Conservation (phyloP, 768 basidiomycete species). For the Chalciporus sphaerocephalus region DNA sequence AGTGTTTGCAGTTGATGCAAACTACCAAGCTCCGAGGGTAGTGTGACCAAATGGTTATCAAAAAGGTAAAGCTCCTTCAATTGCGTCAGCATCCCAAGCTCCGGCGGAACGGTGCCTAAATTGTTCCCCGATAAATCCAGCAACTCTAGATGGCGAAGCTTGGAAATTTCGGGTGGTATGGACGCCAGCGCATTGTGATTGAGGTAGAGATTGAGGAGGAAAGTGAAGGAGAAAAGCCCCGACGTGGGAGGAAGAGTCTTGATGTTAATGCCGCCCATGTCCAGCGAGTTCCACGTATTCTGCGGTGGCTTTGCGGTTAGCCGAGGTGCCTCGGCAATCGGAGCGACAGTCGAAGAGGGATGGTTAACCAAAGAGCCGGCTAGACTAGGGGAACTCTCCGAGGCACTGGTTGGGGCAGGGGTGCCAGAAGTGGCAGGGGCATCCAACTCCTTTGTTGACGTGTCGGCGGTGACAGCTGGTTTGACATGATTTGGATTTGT, state of each 20-base stretch:
- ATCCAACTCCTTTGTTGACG: conserved; percentile 26
- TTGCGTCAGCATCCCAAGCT: conserved; percentile 85
- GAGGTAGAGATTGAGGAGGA: conserved; percentile 91
- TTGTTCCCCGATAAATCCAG: conserved; percentile 92
- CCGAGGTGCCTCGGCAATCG: conserved; percentile 62
- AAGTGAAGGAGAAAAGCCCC: conserved; percentile 81
- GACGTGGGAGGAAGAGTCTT: conserved; percentile 81
- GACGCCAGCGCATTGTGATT: conserved; percentile 85
- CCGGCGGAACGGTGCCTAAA: conserved; percentile 71
- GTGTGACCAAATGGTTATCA: conserved; percentile 85
- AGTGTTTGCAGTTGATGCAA: conserved; percentile 89
- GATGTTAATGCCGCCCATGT: conserved; percentile 93
- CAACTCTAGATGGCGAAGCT: conserved; percentile 78
- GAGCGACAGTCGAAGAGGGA: conserved; percentile 73
- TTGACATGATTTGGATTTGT: conserved; percentile 80
- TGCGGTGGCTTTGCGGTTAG: conserved; percentile 64
- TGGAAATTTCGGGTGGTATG: conserved; percentile 79
- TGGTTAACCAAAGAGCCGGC: conserved; percentile 44
- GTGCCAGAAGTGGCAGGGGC: conserved; percentile 28
- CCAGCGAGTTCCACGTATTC: conserved; percentile 85
- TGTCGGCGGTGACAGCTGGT: conserved; percentile 32
- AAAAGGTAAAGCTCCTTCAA: conserved; percentile 92
- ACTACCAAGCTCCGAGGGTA: conserved; percentile 85
- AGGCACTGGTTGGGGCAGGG: conserved; percentile 28
- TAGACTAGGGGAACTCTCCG: conserved; percentile 35